A percentile compares a stretch with the other conserved stretches of the same genome.
Evolutionary conservation across 1,284 basidiomycete species (phyloP).

Genomic region (Neolentinus lepideus): DNA sequence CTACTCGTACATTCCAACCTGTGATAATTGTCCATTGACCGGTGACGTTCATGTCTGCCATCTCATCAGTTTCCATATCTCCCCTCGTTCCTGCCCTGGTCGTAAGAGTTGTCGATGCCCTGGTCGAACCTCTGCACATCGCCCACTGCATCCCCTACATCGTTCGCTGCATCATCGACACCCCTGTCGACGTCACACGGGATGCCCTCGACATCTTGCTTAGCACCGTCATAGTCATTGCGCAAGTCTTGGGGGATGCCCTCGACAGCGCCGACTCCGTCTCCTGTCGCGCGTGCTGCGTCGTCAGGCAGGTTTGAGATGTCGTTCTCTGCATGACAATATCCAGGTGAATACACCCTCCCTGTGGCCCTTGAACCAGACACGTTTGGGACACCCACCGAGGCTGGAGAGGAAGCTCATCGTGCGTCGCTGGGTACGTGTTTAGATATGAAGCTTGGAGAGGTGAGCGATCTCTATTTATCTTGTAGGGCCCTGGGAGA

Average conservation of each 20-base stretch:
- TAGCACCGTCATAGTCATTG: neutral
- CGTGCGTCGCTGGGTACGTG: neutral
- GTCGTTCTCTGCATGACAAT: neutral
- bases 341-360: neutral
- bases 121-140: slow-evolving; percentile 1
- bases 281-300: neutral
- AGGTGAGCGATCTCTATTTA: neutral
- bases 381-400: neutral
- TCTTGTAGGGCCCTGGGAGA: neutral
- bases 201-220: neutral
- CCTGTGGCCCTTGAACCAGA: too few species aligned
- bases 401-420: neutral
- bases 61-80: neutral
- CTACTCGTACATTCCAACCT: too few species aligned
- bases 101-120: neutral
- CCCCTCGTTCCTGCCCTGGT: neutral
- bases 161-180: neutral
- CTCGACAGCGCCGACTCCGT: neutral
- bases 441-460: neutral
- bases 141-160: neutral
- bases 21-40: too few species aligned
- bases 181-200: neutral
- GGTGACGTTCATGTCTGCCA: neutral
- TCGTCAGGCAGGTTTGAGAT: neutral
- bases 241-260: neutral